Percentiles rank a stretch among this genome's conserved stretches.
Conservation (phyloP, 1,284 basidiomycete species). For the Ustilago hordei region DNA sequence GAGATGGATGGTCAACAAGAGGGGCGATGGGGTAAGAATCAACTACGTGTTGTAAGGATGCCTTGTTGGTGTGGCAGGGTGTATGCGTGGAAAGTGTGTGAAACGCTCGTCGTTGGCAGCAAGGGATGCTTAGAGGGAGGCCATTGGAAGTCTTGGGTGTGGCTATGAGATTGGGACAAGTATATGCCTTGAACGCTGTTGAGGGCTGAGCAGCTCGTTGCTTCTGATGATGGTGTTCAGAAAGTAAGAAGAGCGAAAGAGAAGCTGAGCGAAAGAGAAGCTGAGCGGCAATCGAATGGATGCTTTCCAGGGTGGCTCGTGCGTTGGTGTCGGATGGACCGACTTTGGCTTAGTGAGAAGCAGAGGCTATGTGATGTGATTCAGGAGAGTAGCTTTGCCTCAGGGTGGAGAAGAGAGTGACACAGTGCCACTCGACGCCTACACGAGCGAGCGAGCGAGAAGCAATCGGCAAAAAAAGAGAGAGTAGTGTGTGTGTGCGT, state of each 20-base stretch:
- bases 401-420: too few relatives aligned
- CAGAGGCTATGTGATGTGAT: neutral
- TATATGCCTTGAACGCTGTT: neutral
- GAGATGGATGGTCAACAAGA: conserved; percentile 10
- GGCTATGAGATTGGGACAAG: neutral
- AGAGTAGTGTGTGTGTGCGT: too few relatives aligned
- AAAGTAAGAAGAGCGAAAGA: neutral
- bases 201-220: neutral
- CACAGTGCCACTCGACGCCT: too few relatives aligned
- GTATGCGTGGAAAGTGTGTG: conserved; percentile 3
- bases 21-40: conserved; percentile 1
- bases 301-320: neutral
- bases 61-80: neutral
- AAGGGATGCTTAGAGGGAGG: conserved; percentile 7
- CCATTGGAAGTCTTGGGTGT: conserved; percentile 13
- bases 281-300: neutral
- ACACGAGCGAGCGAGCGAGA: too few relatives aligned
- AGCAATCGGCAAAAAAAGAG: neutral
- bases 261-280: neutral
- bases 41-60: neutral
- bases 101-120: neutral
- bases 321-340: neutral
- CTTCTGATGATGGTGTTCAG: neutral
- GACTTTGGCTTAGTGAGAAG: neutral
- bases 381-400: neutral